Evolutionary conservation across 352 stramenopile genomes (phyloP).

Genomic region (Pythium volutum): DNA sequence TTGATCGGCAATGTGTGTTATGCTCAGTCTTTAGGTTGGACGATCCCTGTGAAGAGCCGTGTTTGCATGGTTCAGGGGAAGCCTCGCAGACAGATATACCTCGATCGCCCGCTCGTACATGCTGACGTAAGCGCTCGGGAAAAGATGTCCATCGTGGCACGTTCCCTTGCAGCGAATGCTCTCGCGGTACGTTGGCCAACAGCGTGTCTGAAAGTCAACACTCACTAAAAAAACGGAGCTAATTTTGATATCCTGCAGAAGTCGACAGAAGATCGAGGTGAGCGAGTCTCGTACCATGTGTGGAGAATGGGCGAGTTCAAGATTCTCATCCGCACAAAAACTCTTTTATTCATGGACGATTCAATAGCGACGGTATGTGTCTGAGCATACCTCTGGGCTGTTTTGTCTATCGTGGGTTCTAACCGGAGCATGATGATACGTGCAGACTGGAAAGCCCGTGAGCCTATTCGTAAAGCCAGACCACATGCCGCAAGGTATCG

Average conservation of each 20-base stretch:
- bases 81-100: conserved; percentile 47
- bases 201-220: conserved; percentile 7
- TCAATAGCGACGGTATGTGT: conserved; percentile 1
- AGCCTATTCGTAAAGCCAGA: conserved; percentile 77
- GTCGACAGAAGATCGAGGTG: background rate
- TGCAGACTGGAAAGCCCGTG: conserved; percentile 21
- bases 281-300: conserved; percentile 51
- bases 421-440: background rate
- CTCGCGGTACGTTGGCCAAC: conserved; percentile 30
- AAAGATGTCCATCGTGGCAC: conserved; percentile 21
- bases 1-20: background rate
- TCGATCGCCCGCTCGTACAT: conserved; percentile 40
- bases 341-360: conserved; percentile 28
- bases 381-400: background rate
- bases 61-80: conserved; percentile 29
- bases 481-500: conserved; percentile 41
- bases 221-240: conserved; percentile 18
- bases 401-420: background rate
- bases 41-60: conserved; percentile 58
- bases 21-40: conserved; percentile 39
- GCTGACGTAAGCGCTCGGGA: conserved; percentile 23
- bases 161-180: conserved; percentile 27
- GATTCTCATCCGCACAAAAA: conserved; percentile 60
- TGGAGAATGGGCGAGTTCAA: conserved; percentile 56
- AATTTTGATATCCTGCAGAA: background rate